Percentiles rank a stretch among this genome's conserved stretches.
Conservation (phyloP, 768 basidiomycete genomes). For the Lactifluus pinguis region DNA sequence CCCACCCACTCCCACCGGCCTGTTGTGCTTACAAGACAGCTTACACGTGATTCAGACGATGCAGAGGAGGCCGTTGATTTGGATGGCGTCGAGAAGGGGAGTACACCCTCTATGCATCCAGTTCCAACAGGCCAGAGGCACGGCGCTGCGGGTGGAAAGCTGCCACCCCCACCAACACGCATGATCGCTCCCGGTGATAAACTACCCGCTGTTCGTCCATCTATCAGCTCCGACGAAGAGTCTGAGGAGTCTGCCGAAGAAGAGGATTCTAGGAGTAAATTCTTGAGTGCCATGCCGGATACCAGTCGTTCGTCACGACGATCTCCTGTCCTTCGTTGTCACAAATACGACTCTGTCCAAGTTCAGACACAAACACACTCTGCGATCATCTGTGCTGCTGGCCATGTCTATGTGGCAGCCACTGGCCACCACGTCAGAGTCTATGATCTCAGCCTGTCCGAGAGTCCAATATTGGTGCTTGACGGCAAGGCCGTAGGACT, state of each 20-base stretch:
- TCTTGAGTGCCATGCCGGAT: slow-evolving; percentile 53
- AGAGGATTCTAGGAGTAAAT: slow-evolving; percentile 35
- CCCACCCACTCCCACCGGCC: neutral
- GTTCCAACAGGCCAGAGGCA: neutral
- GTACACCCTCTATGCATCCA: neutral
- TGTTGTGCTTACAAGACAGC: neutral
- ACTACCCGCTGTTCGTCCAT: slow-evolving; percentile 52
- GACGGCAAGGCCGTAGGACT: slow-evolving; percentile 54
- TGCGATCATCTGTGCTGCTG: slow-evolving; percentile 47
- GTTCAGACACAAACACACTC: slow-evolving; percentile 48
- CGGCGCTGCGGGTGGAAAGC: slow-evolving; percentile 17
- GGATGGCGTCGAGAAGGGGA: neutral
- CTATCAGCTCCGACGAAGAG: slow-evolving; percentile 37
- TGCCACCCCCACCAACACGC: slow-evolving; percentile 70
- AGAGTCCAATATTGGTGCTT: slow-evolving; percentile 38
- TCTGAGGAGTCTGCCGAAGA: slow-evolving; percentile 36
- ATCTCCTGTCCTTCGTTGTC: slow-evolving; percentile 29
- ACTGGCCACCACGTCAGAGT: slow-evolving; percentile 50
- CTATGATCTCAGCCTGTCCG: slow-evolving; percentile 46
- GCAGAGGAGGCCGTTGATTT: neutral
- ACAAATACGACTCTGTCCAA: slow-evolving; percentile 35
- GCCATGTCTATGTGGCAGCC: slow-evolving; percentile 49
- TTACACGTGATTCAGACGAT: neutral
- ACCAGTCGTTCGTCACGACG: slow-evolving; percentile 57
- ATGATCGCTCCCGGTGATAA: slow-evolving; percentile 62